Evolutionary conservation across 176 grass and related monocot species (phyloP), one percentile per base, ranked within the genome.

Genomic region (Alloteropsis semialata): DNA sequence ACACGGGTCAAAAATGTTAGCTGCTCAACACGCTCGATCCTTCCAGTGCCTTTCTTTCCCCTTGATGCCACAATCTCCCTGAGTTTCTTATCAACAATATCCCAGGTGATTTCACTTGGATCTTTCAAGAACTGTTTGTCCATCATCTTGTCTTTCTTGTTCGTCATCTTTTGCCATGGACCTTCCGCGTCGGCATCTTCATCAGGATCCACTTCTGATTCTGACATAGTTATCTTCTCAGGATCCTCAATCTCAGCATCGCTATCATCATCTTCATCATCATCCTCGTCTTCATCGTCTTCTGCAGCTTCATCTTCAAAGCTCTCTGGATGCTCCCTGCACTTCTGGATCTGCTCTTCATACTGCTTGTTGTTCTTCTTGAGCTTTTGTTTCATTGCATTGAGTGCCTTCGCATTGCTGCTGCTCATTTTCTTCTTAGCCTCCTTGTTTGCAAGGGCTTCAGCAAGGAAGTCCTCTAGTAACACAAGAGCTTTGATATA

Each of bases 341-440:
- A 91, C 51, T 88, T 88, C 21, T 72, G 76, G 34, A 98, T 93
- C 70, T 86, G 77, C 14, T 98, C 93, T 79, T 98, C 92, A 44
- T 91, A 98, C 58, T 84, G 88, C 87, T 98, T 98, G 44, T 98
- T 98, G 28, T 98, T 98, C 87, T 98, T 98, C 84, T 95, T 98
- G 42, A 98, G 87, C 64, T 98, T 98, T 56, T 98, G 96, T 65
- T 87, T 98, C 92, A 95, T 90, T 3, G 89, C 88, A 67, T 90
- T 98, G 12, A 98, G 73, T 2, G 96, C 96, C 65, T 93, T 95
- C 0, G 92, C 84, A 36, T 98, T 98, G 79, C 90, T 98, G 82
- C 90, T 98, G 82, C 96, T 98, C 96, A 98, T 98, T 82, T 98
- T 98, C 79, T 93, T 98, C 82, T 98, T 98, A 59, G 87, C 90